phyloP scores from a whole-genome alignment of 441 rosid genomes.

The Aquilaria agallochum region DNA sequence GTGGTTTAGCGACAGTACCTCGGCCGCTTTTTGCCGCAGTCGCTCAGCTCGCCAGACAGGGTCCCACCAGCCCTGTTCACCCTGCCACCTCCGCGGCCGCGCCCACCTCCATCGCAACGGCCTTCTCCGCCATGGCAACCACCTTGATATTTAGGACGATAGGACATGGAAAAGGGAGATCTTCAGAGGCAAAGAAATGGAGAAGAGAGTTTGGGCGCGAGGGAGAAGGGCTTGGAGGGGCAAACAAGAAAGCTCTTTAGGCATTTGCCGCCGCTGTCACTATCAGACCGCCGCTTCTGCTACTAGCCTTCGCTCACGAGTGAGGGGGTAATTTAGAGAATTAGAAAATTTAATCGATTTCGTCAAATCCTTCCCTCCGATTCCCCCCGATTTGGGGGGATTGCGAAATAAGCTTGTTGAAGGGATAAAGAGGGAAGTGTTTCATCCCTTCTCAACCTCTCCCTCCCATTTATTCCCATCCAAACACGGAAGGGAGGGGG shows the following conservation, averaged over 20 bases:
- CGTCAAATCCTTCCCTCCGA: no score
- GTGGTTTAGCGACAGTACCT: conserved; percentile 35
- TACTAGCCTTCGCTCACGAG: no score
- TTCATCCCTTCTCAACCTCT: no score
- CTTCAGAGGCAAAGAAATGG: conserved; percentile 16
- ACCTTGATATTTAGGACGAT: conserved; percentile 74
- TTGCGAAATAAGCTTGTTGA: no score
- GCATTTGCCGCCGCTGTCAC: background rate
- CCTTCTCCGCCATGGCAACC: conserved; percentile 61
- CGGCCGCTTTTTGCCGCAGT: conserved; percentile 63
- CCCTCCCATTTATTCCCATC: no score
- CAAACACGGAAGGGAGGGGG: no score
- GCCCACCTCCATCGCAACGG: conserved; percentile 35
- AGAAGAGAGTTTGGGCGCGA: background rate
- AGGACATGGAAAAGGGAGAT: conserved; percentile 48
- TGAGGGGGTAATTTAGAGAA: no score
- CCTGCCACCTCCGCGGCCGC: conserved; percentile 59
- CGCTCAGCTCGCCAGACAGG: conserved; percentile 98
- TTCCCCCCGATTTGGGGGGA: no score
- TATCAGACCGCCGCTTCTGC: no score
- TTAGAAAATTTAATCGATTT: no score
- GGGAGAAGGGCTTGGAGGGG: conserved; percentile 6
- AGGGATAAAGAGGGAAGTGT: no score
- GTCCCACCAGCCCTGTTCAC: conserved; percentile 99
- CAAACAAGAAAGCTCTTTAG: background rate